These are phyloP conservation scores for Botryotinia narcissicola DNA, from an alignment of 2,329 filamentous ascomycete species.

Conservation along the genomic window DNA sequence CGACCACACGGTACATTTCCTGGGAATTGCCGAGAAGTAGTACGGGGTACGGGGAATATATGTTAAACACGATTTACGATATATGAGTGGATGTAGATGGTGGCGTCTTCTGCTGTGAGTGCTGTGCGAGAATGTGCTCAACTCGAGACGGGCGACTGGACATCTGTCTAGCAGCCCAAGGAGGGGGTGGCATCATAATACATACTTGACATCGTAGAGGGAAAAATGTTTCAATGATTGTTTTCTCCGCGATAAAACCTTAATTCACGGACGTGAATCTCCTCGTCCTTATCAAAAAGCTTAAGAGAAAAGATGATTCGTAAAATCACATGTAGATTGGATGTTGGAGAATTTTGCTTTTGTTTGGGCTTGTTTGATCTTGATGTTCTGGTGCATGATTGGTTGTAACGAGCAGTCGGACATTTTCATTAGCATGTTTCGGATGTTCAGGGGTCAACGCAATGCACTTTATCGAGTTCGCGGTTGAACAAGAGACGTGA, in stretches of 20 bases:
- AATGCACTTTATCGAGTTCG: background rate
- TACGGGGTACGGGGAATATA: constrained; percentile 9
- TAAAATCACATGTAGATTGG: background rate
- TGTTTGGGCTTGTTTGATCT: background rate
- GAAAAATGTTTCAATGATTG: background rate
- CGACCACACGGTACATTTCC: background rate
- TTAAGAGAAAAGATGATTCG: background rate
- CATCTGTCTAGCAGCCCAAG: background rate
- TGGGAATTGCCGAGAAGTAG: background rate
- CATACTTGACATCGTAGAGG: background rate
- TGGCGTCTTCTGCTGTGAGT: background rate
- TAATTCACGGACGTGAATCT: background rate
- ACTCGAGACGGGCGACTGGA: background rate
- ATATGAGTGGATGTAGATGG: constrained; percentile 7
- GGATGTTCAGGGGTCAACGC: background rate
- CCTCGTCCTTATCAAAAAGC: background rate
- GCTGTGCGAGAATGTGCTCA: background rate
- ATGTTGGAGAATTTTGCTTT: background rate
- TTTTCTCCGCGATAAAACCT: background rate
- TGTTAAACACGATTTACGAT: background rate
- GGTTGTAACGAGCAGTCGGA: background rate
- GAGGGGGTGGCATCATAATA: background rate
- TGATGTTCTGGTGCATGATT: background rate
- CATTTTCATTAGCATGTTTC: constrained; percentile 8
- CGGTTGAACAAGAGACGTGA: background rate